phyloP scores from a whole-genome alignment of 2,329 filamentous ascomycete species.

The Ceratocystis harringtonii region DNA sequence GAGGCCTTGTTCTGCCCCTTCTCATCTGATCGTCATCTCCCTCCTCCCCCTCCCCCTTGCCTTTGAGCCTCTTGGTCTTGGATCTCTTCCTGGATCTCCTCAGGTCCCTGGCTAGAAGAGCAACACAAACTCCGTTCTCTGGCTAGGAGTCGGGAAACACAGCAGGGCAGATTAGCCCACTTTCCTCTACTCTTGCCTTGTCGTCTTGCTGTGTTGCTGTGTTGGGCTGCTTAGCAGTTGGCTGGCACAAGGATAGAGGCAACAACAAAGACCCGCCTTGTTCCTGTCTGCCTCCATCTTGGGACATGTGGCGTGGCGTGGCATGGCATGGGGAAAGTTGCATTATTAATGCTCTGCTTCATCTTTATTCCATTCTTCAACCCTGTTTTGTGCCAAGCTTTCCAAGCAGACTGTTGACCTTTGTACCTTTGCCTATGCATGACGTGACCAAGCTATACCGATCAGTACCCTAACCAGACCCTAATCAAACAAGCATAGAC shows the following conservation, averaged over 20 bases:
- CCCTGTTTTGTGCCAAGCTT: too few species aligned
- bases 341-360: neutral
- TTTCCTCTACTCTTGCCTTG: neutral
- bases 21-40: neutral
- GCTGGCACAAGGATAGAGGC: neutral
- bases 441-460: neutral
- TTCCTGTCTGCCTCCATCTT: neutral
- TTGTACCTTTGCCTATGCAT: neutral
- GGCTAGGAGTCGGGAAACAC: neutral
- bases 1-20: neutral
- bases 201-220: neutral
- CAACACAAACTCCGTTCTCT: neutral
- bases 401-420: too few species aligned
- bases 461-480: neutral
- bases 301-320: too few species aligned
- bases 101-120: neutral
- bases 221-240: neutral
- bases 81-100: neutral
- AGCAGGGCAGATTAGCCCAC: neutral
- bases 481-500: neutral
- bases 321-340: neutral
- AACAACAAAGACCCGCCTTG: neutral
- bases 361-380: too few species aligned
- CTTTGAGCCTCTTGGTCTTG: neutral
- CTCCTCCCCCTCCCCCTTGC: neutral